phyloP scores from a whole-genome alignment of 306 rosid genomes.

The Arachis stenosperma region DNA sequence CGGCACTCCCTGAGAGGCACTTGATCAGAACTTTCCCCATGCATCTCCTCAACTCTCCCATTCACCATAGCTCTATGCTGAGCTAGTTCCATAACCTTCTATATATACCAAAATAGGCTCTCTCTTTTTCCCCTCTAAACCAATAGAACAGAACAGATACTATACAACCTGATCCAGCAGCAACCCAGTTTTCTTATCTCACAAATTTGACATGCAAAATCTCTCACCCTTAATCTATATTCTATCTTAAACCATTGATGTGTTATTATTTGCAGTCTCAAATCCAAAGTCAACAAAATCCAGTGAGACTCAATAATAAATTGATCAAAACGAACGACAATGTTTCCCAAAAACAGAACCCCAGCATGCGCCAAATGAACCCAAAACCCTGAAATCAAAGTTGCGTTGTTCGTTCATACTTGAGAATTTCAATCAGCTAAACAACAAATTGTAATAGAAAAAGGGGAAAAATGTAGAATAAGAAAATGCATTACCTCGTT shows the following conservation, averaged over 20 bases:
- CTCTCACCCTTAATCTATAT: slow-evolving; percentile 10
- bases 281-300: slow-evolving; percentile 19
- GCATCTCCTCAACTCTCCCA: slow-evolving; percentile 59
- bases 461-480: background rate
- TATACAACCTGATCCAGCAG: slow-evolving; percentile 30
- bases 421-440: background rate
- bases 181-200: slow-evolving; percentile 28
- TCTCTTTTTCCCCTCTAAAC: slow-evolving; percentile 8
- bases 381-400: slow-evolving; percentile 38
- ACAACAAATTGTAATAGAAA: no score
- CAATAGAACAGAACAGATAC: background rate
- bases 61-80: slow-evolving; percentile 41
- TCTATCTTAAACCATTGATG: background rate
- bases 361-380: background rate
- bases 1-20: slow-evolving; percentile 50
- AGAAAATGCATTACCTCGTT: slow-evolving; percentile 43
- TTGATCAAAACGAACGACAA: slow-evolving; percentile 18
- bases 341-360: slow-evolving; percentile 29
- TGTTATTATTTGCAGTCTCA: slow-evolving; percentile 38
- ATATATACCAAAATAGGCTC: slow-evolving; percentile 32
- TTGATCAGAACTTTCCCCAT: slow-evolving; percentile 47
- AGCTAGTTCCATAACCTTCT: slow-evolving; percentile 59
- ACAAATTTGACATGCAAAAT: slow-evolving; percentile 30
- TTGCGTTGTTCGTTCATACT: slow-evolving; percentile 29
- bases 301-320: slow-evolving; percentile 16